Conservation (phyloP, 2,329 filamentous ascomycete species). For the Cladophialophora exuberans region DNA sequence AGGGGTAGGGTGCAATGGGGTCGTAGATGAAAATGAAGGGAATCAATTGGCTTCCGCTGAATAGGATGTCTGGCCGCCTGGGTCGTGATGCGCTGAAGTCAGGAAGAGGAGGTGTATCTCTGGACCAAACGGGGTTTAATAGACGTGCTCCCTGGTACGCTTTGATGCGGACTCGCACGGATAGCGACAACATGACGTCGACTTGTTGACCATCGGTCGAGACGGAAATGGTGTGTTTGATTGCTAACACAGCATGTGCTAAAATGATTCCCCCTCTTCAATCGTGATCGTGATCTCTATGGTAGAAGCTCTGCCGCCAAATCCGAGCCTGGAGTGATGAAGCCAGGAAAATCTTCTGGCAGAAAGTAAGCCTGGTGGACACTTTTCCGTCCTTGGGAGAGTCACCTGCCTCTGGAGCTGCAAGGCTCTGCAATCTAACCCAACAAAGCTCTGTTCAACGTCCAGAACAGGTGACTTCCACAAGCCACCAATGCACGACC, state of each 20-base stretch:
- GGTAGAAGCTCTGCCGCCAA: not conserved
- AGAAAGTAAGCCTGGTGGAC: slow-evolving; percentile 15
- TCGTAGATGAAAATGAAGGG: not conserved
- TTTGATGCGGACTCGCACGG: slow-evolving; percentile 7
- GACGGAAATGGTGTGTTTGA: not conserved
- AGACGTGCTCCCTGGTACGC: not conserved
- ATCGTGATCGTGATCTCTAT: not conserved
- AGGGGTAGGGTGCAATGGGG: not conserved
- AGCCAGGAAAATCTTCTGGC: slow-evolving; percentile 3
- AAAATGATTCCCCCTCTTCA: not conserved
- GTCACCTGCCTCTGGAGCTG: slow-evolving; percentile 14
- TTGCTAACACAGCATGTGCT: not conserved
- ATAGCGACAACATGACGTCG: slow-evolving; percentile 13
- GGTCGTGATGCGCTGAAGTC: slow-evolving; percentile 6
- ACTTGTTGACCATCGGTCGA: not conserved
- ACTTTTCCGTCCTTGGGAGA: slow-evolving; percentile 8
- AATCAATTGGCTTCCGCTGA: not conserved
- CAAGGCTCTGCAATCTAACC: slow-evolving; percentile 16
- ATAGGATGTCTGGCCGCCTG: slow-evolving; percentile 6
- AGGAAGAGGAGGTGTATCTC: not conserved
- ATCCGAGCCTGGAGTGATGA: not conserved
- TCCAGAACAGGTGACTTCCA: slow-evolving; percentile 8
- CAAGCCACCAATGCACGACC: slow-evolving; percentile 13
- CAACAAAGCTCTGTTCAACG: not conserved
- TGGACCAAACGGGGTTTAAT: slow-evolving; percentile 9